phyloP scores from a whole-genome alignment of 2,329 filamentous ascomycete species.

The Gyromitra esculenta region DNA sequence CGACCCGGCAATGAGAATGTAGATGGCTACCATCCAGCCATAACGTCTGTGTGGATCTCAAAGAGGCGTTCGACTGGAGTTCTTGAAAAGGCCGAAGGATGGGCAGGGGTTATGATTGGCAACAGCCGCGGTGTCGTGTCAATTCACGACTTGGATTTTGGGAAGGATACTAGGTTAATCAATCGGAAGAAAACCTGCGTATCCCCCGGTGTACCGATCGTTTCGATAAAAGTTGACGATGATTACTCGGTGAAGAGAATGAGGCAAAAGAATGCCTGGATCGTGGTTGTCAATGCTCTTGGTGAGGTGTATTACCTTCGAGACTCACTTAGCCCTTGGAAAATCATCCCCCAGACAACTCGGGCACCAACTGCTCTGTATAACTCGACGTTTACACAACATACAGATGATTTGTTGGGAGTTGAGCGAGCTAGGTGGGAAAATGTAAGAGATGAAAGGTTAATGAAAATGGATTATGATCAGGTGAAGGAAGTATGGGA shows the following conservation, averaged over 20 bases:
- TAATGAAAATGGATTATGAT: constrained; percentile 66
- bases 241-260: constrained; percentile 77
- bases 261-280: constrained; percentile 79
- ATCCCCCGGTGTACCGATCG: constrained; percentile 87
- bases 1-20: constrained; percentile 28
- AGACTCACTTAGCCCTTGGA: constrained; percentile 39
- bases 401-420: not conserved
- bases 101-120: constrained; percentile 48
- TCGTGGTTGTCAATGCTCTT: constrained; percentile 90
- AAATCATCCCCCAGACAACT: constrained; percentile 52
- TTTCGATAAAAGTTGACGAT: constrained; percentile 84
- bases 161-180: constrained; percentile 42
- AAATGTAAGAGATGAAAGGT: constrained; percentile 66
- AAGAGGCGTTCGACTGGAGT: constrained; percentile 52
- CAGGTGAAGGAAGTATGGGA: constrained; percentile 68
- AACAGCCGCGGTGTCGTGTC: constrained; percentile 52
- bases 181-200: constrained; percentile 52
- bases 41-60: constrained; percentile 54
- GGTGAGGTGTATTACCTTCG: constrained; percentile 86
- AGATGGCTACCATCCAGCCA: constrained; percentile 44
- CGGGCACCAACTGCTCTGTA: constrained; percentile 45
- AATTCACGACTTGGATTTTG: constrained; percentile 43
- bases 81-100: constrained; percentile 45
- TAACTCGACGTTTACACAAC: constrained; percentile 33
- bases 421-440: constrained; percentile 25